Base-by-base conservation (phyloP, 2,329 filamentous ascomycete genomes). In the Saccharata proteae region DNA sequence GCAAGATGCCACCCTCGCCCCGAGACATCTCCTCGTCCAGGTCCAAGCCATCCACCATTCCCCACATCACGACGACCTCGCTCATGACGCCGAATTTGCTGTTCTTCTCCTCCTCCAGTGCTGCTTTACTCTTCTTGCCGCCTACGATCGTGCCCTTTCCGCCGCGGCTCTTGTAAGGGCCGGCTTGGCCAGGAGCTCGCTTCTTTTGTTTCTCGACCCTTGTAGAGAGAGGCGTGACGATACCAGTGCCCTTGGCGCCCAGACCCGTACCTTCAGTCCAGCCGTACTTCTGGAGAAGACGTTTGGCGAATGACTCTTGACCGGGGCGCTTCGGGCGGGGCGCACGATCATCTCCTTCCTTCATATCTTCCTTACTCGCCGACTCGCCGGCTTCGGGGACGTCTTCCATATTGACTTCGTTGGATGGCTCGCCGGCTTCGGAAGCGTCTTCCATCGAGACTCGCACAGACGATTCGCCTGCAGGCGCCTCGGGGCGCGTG, bases 271-370 rank as follows among this genome's bases (percentile, higher is more conserved):
- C 90, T 47, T 86, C 79, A 20, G 76, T 78, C 82, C 86, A 96
- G 34, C 90, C 90, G 58, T 93, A 90, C 52, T 94, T 96, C 38
- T 74, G 71, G 74, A 98, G 84, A 34, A 96, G 71, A 19, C 85
- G 79, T 42, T 85, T 74, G 1, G 84, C 90, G 54, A 93, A 93
- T 30, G 78, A 81, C 41, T 76, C 71, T 54, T 93, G 81, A 11
- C 84, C 83, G 0, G 85, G 84, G 3, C 77, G 74, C 35, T 63
- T 71, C 24, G 77, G 77, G 21, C 72, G 71, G 18, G 64, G 56
- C 13, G 54, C 46, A n/a, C n/a, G n/a, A 22, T 62, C 52, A 9
- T 51, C 33, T 7, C 31, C 28, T 9, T 23, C 10, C 8, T 6
- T 7, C 10, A 23, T 12, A n/a, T 8, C 11, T n/a, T 17, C 26